Conservation (phyloP, 23 red algal genomes). For the Gracilaria gracilis region DNA sequence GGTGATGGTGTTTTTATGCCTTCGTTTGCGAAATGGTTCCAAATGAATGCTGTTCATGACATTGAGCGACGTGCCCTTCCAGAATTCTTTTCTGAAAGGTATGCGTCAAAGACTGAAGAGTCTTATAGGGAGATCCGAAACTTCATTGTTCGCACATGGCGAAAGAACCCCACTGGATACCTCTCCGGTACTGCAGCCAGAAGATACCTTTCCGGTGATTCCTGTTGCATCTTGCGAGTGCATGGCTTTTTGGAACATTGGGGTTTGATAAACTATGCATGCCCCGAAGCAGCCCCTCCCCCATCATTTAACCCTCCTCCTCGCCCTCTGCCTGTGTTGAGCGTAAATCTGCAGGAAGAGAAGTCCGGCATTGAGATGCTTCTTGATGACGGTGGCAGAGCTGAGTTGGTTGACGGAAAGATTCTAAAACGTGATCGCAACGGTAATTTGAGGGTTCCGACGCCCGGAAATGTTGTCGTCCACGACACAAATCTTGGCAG, state of each 20-base stretch:
- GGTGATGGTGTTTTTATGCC: conserved; percentile 59
- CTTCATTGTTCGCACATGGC: conserved; percentile 93
- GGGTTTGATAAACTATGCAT: conserved; percentile 97
- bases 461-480: conserved; percentile 23
- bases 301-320: conserved; percentile 58
- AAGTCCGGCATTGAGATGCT: conserved; percentile 30
- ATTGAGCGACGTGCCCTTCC: conserved; percentile 89
- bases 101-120: conserved; percentile 84
- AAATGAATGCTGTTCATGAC: conserved; percentile 70
- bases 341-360: neutral
- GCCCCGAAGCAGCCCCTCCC: conserved; percentile 62
- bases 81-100: conserved; percentile 86
- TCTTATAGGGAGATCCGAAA: conserved; percentile 87
- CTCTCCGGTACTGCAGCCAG: conserved; percentile 86
- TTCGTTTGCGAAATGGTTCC: conserved; percentile 71
- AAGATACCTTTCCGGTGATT: conserved; percentile 90
- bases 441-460: neutral
- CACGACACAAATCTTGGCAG: conserved; percentile 21
- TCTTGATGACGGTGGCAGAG: conserved; percentile 48
- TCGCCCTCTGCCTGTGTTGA: conserved; percentile 43
- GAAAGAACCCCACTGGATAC: conserved; percentile 73
- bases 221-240: conserved; percentile 84
- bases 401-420: conserved; percentile 35
- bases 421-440: conserved; percentile 46
- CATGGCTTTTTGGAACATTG: conserved; percentile 98